Percentiles rank a stretch among this genome's conserved stretches.
These are phyloP conservation scores for Trichophyton mentagrophytes DNA, from an alignment of 2,329 filamentous ascomycete species.

Conservation along the genomic window DNA sequence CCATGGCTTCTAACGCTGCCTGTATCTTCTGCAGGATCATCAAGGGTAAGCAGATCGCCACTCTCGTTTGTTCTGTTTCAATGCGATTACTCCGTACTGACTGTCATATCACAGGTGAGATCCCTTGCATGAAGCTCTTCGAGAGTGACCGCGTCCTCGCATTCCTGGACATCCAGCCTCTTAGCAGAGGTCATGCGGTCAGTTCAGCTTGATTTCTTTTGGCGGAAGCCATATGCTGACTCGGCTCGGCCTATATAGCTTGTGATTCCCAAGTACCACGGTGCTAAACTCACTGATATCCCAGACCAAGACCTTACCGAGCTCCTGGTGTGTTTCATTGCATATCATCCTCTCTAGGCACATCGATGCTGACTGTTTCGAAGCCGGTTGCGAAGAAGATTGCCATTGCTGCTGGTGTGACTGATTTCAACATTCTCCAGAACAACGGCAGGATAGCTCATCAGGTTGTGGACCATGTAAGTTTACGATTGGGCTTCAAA, in stretches of 20 bases:
- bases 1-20: constrained; percentile 34
- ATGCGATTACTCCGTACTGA: background rate
- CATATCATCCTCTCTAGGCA: too few relatives aligned
- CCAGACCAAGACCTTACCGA: constrained; percentile 78
- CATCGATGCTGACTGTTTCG: background rate
- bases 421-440: constrained; percentile 86
- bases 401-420: constrained; percentile 58
- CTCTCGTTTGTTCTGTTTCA: background rate
- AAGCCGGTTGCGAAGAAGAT: constrained; percentile 78
- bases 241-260: constrained; percentile 45
- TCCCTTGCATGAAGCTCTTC: constrained; percentile 91
- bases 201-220: constrained; percentile 18
- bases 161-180: constrained; percentile 89
- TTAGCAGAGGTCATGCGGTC: constrained; percentile 82
- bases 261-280: constrained; percentile 91
- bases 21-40: constrained; percentile 99
- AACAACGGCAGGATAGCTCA: constrained; percentile 91
- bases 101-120: constrained; percentile 61
- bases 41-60: constrained; percentile 50
- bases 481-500: constrained; percentile 21
- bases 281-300: constrained; percentile 80
- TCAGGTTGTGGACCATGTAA: constrained; percentile 82
- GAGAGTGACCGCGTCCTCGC: constrained; percentile 88
- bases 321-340: constrained; percentile 51
- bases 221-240: background rate